phyloP scores from a whole-genome alignment of 2,329 filamentous ascomycete genomes.

The Dactylellina drechsleri region DNA sequence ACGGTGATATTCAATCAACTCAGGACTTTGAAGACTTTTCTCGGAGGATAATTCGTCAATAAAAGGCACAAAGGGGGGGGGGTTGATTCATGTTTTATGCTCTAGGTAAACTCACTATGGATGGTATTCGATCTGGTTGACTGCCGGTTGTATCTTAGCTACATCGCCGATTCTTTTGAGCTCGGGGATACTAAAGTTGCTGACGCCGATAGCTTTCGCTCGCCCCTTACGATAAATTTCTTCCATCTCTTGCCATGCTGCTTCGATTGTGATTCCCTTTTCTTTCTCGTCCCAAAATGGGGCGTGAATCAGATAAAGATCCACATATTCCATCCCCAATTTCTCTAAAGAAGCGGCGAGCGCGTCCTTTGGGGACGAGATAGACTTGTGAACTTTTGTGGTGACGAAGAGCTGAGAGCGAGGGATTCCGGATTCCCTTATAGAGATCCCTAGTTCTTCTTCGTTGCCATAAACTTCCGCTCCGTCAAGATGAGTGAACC shows the following conservation, averaged over 20 bases:
- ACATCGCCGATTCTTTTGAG: conserved; percentile 69
- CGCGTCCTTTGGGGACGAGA: conserved; percentile 63
- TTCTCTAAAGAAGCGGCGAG: conserved; percentile 72
- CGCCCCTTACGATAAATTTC: conserved; percentile 70
- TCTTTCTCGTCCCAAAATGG: conserved; percentile 61
- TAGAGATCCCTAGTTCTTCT: conserved; percentile 75
- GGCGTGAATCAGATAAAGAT: conserved; percentile 72
- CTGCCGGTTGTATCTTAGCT: conserved; percentile 71
- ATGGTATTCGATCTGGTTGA: conserved; percentile 85
- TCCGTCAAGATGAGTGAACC: conserved; percentile 78
- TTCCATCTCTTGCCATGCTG: conserved; percentile 76
- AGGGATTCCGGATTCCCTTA: conserved; percentile 73
- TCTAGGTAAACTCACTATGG: conserved; percentile 67
- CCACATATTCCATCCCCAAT: conserved; percentile 76
- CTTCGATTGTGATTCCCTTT: conserved; percentile 59
- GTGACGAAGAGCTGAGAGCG: conserved; percentile 76
- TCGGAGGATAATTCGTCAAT: not conserved
- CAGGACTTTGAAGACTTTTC: conserved; percentile 43
- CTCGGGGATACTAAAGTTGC: conserved; percentile 73
- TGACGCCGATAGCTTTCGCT: conserved; percentile 78
- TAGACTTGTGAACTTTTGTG: conserved; percentile 66
- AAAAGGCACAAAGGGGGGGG: not conserved
- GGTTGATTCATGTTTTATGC: not conserved
- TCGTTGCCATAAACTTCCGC: conserved; percentile 77
- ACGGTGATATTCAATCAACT: conserved; percentile 49